phyloP scores from a whole-genome alignment of 441 rosid genomes.

The Kokia cookei region DNA sequence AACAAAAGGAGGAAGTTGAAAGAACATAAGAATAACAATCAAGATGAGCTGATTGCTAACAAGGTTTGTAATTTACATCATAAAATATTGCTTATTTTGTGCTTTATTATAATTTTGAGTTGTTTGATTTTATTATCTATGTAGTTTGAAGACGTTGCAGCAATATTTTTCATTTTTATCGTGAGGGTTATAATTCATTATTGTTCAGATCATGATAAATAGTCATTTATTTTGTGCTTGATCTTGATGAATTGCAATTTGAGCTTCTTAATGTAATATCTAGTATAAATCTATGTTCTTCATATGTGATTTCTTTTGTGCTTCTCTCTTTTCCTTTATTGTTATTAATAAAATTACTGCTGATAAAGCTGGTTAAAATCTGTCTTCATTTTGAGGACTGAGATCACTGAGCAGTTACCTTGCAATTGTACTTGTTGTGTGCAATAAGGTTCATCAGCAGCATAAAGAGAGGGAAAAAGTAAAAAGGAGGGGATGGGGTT shows the following conservation, averaged over 20 bases:
- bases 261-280: background rate
- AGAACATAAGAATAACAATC: constrained; percentile 11
- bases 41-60: background rate
- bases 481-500: constrained; percentile 13
- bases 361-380: constrained; percentile 24
- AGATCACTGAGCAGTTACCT: constrained; percentile 8
- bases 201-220: constrained; percentile 7
- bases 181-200: background rate
- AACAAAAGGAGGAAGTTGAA: constrained; percentile 15
- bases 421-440: constrained; percentile 14
- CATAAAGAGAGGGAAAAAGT: background rate
- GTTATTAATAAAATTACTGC: constrained; percentile 7
- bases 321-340: background rate
- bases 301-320: background rate
- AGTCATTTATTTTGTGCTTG: background rate
- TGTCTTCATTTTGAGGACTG: constrained; percentile 1
- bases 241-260: background rate
- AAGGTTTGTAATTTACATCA: constrained; percentile 25
- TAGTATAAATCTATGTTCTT: background rate
- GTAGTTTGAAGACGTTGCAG: background rate
- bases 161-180: background rate
- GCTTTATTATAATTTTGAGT: background rate
- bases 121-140: background rate
- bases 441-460: constrained; percentile 6
- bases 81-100: constrained; percentile 15